Percentiles rank a stretch among this genome's conserved stretches.
Conservation (phyloP, 2,329 filamentous ascomycete species). For the Coniella lustricola region DNA sequence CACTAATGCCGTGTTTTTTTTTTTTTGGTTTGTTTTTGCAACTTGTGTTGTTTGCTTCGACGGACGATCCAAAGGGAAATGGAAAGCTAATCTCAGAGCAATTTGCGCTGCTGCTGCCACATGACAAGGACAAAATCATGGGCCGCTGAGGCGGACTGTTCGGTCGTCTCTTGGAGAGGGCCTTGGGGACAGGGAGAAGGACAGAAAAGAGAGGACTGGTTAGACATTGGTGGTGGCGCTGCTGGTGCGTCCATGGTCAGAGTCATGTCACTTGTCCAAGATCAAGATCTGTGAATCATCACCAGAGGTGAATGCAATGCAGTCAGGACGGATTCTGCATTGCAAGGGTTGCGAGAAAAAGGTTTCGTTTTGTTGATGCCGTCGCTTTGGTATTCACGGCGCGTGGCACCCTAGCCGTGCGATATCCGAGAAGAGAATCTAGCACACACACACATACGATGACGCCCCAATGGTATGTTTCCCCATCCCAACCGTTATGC, state of each 20-base stretch:
- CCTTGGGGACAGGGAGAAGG: too few relatives aligned
- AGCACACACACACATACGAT: constrained; percentile 15
- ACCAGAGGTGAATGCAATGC: constrained; percentile 1
- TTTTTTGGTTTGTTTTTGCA: neutral
- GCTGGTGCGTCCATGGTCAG: neutral
- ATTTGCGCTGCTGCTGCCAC: neutral
- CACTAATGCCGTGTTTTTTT: constrained; percentile 45
- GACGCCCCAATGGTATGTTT: constrained; percentile 13
- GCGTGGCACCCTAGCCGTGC: constrained; percentile 10
- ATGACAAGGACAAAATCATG: neutral
- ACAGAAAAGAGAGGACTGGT: too few relatives aligned
- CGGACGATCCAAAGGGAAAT: too few relatives aligned
- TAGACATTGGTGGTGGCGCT: too few relatives aligned
- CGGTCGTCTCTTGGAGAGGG: neutral
- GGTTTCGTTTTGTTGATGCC: constrained; percentile 12
- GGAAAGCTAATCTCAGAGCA: too few relatives aligned
- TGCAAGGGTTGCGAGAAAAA: too few relatives aligned
- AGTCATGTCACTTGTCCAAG: constrained; percentile 12
- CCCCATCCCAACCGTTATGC: constrained; percentile 14
- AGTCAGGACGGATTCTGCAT: neutral
- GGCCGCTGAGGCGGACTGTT: neutral
- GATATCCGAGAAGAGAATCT: constrained; percentile 8
- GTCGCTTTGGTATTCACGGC: constrained; percentile 12
- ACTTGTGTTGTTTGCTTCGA: too few relatives aligned
- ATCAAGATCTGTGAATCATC: neutral